These are phyloP conservation scores for Pezicula carpinea DNA, from an alignment of 2,329 filamentous ascomycete genomes.

Conservation along the genomic window DNA sequence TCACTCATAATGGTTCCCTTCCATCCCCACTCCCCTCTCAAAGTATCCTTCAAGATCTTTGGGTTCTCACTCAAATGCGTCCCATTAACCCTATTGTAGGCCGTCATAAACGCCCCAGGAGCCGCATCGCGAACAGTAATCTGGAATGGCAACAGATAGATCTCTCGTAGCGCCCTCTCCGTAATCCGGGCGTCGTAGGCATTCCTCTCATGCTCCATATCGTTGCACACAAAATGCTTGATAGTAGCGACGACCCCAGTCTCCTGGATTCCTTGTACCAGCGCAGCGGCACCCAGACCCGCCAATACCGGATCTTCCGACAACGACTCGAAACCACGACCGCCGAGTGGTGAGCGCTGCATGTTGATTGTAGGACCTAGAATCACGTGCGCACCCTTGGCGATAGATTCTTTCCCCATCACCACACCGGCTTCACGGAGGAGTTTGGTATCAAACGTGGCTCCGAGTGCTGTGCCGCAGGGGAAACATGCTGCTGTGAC, in stretches of 20 bases:
- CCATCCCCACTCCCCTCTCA: slow-evolving; percentile 41
- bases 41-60: slow-evolving; percentile 33
- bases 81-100: slow-evolving; percentile 43
- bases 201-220: slow-evolving; percentile 35
- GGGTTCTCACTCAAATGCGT: slow-evolving; percentile 37
- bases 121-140: slow-evolving; percentile 37
- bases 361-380: slow-evolving; percentile 59
- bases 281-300: slow-evolving; percentile 37
- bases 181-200: slow-evolving; percentile 32
- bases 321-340: slow-evolving; percentile 44
- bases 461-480: slow-evolving; percentile 44
- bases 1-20: slow-evolving; percentile 43
- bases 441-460: slow-evolving; percentile 62
- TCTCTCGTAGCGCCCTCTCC: slow-evolving; percentile 35
- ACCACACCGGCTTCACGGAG: slow-evolving; percentile 58
- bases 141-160: slow-evolving; percentile 42
- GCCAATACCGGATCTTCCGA: slow-evolving; percentile 43
- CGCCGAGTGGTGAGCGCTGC: slow-evolving; percentile 42
- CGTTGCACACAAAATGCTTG: slow-evolving; percentile 44
- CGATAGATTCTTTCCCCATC: slow-evolving; percentile 62
- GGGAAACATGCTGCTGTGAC: slow-evolving; percentile 41
- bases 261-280: slow-evolving; percentile 40
- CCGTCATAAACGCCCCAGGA: slow-evolving; percentile 41
- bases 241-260: slow-evolving; percentile 38
- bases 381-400: slow-evolving; percentile 67